Evolutionary conservation across 768 basidiomycete genomes (phyloP), one percentile per base, ranked within the genome.

Genomic region (Hortiboletus flavorubellus): DNA sequence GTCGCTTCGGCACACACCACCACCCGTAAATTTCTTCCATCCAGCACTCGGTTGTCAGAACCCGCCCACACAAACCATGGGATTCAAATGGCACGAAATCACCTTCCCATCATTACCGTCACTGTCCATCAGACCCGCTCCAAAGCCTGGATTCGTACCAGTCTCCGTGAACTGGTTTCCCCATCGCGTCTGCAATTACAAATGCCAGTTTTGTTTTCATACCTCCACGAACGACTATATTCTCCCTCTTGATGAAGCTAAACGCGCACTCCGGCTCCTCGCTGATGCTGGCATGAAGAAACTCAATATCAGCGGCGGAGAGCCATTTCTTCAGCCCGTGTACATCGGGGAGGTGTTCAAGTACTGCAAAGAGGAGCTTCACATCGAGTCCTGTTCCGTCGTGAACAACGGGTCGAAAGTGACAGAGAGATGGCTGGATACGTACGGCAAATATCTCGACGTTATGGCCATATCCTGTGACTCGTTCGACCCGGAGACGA

Each of bases 391-490:
- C 7, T 69, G 65, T 34, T 59, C 66, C 21, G 46, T 69, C 37
- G 59, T 69, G 7, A 63, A 41, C 65, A 71, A 71, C 53, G 73
- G 68, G 0, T 72, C 70, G 9, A 71, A 63, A 42, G 73, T 75
- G 38, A 72, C 71, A 0, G 68, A 73, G 54, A 65, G 59, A 44
- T 75, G 75, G 72, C 47, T 75, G 29, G 68, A 70, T 14, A 64
- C 52, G 23, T 75, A 73, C 39, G 72, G 75, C 0, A 26, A 65
- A 42, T 75, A 71, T 51, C 61, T 75, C 43, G 72, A 74, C 41
- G 49, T 73, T 41, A 72, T 74, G 63, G 71, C 73, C 11, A 71
- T 75, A 12, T 73, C 72, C 10, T 72, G 73, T 31, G 73, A 75
- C 46, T 59, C 54, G 14, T 75, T 74, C 46, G 26, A 26, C 26